A percentile compares a stretch with the other conserved stretches of the same genome.
phyloP scores from a whole-genome alignment of 257 asterid genomes.

The Solanum pennellii region DNA sequence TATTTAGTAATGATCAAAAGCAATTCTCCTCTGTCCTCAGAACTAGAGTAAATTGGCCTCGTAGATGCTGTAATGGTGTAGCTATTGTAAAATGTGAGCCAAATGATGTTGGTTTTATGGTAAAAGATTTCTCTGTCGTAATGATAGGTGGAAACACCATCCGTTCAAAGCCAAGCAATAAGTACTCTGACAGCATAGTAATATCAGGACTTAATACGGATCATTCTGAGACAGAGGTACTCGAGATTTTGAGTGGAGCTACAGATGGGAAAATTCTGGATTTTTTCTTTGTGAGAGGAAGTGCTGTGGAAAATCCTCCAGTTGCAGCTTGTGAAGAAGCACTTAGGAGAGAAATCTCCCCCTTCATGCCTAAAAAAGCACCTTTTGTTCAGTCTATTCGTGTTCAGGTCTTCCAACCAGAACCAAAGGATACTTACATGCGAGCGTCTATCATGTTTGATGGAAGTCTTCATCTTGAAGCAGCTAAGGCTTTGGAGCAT shows the following conservation, averaged over 20 bases:
- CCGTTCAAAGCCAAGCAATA: slow-evolving; percentile 26
- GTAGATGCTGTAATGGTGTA: slow-evolving; percentile 66
- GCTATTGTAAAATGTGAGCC: slow-evolving; percentile 59
- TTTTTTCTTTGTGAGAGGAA: slow-evolving; percentile 52
- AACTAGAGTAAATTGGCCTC: slow-evolving; percentile 86
- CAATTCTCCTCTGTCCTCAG: slow-evolving; percentile 35
- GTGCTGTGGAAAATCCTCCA: slow-evolving; percentile 46
- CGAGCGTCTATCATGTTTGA: slow-evolving; percentile 64
- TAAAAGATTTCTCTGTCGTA: slow-evolving; percentile 34
- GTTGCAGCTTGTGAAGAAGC: slow-evolving; percentile 56
- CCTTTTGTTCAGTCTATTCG: slow-evolving; percentile 36
- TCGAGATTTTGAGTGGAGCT: slow-evolving; percentile 20
- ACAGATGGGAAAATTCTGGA: slow-evolving; percentile 42
- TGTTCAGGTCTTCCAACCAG: slow-evolving; percentile 64
- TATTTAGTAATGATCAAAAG: slow-evolving; percentile 33
- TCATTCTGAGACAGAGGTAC: slow-evolving; percentile 60
- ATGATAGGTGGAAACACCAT: slow-evolving; percentile 30
- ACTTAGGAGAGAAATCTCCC: slow-evolving; percentile 47
- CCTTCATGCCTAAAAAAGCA: slow-evolving; percentile 66
- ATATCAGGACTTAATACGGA: slow-evolving; percentile 42
- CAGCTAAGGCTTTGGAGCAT: slow-evolving; percentile 81
- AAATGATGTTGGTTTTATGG: slow-evolving; percentile 35
- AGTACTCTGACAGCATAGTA: slow-evolving; percentile 23
- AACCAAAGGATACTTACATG: slow-evolving; percentile 41
- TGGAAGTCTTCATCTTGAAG: slow-evolving; percentile 76